Conservation (phyloP, 257 asterid species). For the Ligustrum vulgare region DNA sequence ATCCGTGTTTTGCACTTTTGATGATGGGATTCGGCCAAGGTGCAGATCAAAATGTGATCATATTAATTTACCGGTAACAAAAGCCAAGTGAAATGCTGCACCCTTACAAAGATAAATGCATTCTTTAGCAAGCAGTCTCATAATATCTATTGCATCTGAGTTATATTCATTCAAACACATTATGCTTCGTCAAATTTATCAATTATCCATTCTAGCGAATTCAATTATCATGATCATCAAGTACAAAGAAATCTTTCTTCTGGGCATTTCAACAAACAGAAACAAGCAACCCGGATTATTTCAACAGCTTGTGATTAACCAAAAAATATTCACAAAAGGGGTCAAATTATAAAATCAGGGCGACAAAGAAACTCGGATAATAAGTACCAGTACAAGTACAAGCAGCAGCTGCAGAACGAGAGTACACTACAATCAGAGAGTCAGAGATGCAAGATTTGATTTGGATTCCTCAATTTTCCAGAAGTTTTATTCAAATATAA, state of each 20-base stretch:
- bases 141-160: no score
- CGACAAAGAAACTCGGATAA: background rate
- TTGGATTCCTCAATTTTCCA: background rate
- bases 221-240: background rate
- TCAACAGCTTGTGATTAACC: no score
- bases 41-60: background rate
- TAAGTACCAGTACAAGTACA: constrained; percentile 12
- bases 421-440: background rate
- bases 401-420: constrained; percentile 4
- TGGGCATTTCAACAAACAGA: constrained; percentile 8
- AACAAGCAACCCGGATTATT: background rate
- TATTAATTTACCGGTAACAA: constrained; percentile 1
- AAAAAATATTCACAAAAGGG: background rate
- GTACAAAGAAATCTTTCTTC: background rate
- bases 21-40: background rate
- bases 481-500: background rate
- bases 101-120: background rate
- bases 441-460: background rate
- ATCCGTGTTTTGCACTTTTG: constrained; percentile 1
- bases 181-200: background rate
- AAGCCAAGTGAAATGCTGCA: background rate
- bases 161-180: no score
- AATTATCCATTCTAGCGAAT: constrained; percentile 7
- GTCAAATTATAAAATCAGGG: background rate
- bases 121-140: background rate